These are phyloP conservation scores for Diaporthe longicolla DNA, from an alignment of 2,329 filamentous ascomycete species.

Conservation along the genomic window DNA sequence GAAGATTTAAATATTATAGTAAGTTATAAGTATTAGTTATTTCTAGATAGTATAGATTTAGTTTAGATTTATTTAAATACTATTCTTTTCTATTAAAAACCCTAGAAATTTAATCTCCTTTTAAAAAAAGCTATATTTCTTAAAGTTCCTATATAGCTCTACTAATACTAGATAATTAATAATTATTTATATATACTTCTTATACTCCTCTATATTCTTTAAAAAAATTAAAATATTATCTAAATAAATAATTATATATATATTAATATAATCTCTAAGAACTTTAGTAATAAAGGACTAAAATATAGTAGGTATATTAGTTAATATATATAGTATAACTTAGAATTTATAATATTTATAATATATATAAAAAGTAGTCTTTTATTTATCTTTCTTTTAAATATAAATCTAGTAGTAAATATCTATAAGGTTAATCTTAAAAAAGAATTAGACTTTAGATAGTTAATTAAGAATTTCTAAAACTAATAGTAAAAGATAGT, in stretches of 20 bases:
- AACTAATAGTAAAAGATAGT: no score
- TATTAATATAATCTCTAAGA: background rate
- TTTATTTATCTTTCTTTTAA: background rate
- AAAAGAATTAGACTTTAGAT: background rate
- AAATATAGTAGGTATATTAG: background rate
- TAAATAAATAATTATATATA: slow-evolving; percentile 4
- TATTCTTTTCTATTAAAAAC: background rate
- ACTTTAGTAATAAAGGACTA: no score
- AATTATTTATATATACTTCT: background rate
- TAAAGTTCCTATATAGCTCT: background rate
- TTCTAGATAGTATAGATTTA: background rate
- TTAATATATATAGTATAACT: background rate
- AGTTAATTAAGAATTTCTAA: no score
- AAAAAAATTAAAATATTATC: background rate
- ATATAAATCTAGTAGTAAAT: background rate
- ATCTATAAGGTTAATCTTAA: background rate
- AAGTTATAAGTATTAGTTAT: background rate
- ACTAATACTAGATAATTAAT: background rate
- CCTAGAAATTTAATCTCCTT: background rate
- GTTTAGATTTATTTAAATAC: background rate
- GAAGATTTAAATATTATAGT: background rate
- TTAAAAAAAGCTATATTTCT: background rate
- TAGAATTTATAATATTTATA: background rate
- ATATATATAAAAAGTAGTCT: background rate
- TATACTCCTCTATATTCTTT: background rate